These are phyloP conservation scores for Elaphomyces granulatus DNA, from an alignment of 495 filamentous ascomycete genomes.

Conservation along the genomic window DNA sequence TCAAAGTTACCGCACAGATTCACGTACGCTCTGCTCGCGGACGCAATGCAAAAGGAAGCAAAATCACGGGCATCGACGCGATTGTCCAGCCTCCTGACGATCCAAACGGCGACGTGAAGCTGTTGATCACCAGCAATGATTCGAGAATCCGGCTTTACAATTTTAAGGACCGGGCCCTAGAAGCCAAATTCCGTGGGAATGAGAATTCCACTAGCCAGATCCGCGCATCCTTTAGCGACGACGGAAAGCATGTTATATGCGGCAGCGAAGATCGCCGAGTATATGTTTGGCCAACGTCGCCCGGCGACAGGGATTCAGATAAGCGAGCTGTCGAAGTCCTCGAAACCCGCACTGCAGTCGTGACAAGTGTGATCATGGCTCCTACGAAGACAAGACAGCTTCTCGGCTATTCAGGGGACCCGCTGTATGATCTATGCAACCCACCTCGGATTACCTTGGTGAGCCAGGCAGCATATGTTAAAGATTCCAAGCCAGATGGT, in stretches of 20 bases:
- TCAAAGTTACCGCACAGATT: slow-evolving; percentile 71
- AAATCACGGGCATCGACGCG: slow-evolving; percentile 89
- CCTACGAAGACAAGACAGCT: slow-evolving; percentile 64
- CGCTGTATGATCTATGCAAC: slow-evolving; percentile 91
- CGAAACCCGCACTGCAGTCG: slow-evolving; percentile 76
- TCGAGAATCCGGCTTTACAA: slow-evolving; percentile 88
- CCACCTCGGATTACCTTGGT: slow-evolving; percentile 81
- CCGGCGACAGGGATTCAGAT: slow-evolving; percentile 52
- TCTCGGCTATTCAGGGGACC: slow-evolving; percentile 70
- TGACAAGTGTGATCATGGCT: slow-evolving; percentile 76
- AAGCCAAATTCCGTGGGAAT: slow-evolving; percentile 85
- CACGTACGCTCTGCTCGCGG: slow-evolving; percentile 83
- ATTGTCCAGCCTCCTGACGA: slow-evolving; percentile 45
- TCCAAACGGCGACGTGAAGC: slow-evolving; percentile 59
- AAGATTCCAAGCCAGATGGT: slow-evolving; percentile 22
- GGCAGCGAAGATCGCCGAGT: slow-evolving; percentile 83
- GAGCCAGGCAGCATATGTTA: slow-evolving; percentile 46
- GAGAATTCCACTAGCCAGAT: slow-evolving; percentile 91
- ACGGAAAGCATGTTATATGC: slow-evolving; percentile 76
- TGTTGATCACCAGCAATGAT: slow-evolving; percentile 91
- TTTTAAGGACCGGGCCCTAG: slow-evolving; percentile 64
- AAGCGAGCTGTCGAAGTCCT: slow-evolving; percentile 75
- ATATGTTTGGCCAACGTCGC: slow-evolving; percentile 71
- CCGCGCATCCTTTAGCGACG: slow-evolving; percentile 74
- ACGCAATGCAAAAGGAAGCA: slow-evolving; percentile 89